Conservation (phyloP, 2,329 filamentous ascomycete genomes). For the Sporothrix phasma region DNA sequence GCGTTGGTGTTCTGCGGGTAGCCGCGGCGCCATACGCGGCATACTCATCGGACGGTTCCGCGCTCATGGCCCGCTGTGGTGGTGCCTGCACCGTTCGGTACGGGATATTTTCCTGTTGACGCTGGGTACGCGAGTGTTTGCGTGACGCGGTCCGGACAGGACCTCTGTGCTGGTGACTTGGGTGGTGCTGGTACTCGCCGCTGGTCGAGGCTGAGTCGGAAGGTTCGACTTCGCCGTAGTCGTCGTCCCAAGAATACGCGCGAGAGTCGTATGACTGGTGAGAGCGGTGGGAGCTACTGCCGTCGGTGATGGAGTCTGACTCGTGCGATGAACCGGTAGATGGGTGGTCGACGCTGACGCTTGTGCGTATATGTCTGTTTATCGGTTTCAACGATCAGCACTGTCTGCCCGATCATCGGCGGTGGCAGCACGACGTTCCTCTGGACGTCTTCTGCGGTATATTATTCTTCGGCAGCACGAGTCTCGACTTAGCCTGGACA, state of each 20-base stretch:
- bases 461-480: too few species aligned
- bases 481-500: too few species aligned
- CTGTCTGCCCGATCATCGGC: background rate
- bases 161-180: conserved; percentile 23
- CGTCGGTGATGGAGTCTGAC: conserved; percentile 25
- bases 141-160: conserved; percentile 31
- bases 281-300: conserved; percentile 29
- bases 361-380: conserved; percentile 14
- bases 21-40: conserved; percentile 29
- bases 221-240: conserved; percentile 43
- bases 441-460: too few species aligned
- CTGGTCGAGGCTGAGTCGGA: conserved; percentile 48
- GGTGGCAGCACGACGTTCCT: too few species aligned
- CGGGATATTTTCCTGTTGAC: conserved; percentile 23
- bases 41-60: conserved; percentile 57
- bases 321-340: conserved; percentile 23
- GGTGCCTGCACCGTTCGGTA: conserved; percentile 26
- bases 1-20: conserved; percentile 22
- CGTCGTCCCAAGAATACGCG: conserved; percentile 28
- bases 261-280: conserved; percentile 19
- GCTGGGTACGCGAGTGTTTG: conserved; percentile 29
- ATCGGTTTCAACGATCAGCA: background rate
- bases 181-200: conserved; percentile 24
- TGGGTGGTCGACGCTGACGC: conserved; percentile 14
- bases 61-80: conserved; percentile 43